These are phyloP conservation scores for Malassezia nana DNA, from an alignment of 1,284 basidiomycete genomes.

Conservation along the genomic window DNA sequence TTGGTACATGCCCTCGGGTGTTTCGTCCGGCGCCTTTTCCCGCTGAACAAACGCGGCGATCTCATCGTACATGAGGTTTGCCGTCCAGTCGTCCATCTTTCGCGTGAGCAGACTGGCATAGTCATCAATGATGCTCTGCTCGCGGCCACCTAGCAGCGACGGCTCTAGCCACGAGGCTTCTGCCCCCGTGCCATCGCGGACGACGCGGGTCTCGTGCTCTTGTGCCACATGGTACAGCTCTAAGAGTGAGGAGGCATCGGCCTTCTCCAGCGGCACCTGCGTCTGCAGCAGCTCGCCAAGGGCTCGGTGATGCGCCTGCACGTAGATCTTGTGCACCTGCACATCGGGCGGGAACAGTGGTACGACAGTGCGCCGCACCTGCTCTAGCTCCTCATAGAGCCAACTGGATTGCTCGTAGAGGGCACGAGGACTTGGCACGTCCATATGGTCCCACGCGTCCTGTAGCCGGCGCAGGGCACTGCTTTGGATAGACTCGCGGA, in stretches of 20 bases:
- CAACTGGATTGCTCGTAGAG: conserved; percentile 57
- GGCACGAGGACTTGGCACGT: conserved; percentile 57
- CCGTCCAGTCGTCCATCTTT: conserved; percentile 95
- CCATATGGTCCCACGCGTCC: conserved; percentile 56
- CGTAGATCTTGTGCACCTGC: conserved; percentile 71
- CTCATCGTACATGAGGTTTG: conserved; percentile 86
- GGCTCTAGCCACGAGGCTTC: conserved; percentile 54
- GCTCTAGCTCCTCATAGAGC: conserved; percentile 89
- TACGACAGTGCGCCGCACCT: conserved; percentile 74
- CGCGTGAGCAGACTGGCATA: conserved; percentile 84
- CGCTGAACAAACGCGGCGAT: conserved; percentile 72
- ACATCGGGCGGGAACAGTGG: conserved; percentile 87
- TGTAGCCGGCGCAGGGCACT: conserved; percentile 69
- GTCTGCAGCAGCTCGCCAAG: conserved; percentile 66
- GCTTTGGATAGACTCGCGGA: conserved; percentile 68
- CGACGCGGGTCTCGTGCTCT: conserved; percentile 85
- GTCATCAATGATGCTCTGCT: conserved; percentile 86
- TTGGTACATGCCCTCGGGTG: conserved; percentile 78
- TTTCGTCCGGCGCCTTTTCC: conserved; percentile 74
- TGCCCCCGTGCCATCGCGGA: conserved; percentile 60
- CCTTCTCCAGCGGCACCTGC: conserved; percentile 61
- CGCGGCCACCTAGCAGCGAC: conserved; percentile 74
- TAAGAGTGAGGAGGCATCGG: conserved; percentile 76
- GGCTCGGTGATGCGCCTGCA: conserved; percentile 85
- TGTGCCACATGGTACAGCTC: conserved; percentile 85